Percentiles rank a stretch among this genome's conserved stretches.
Conservation (phyloP, 768 basidiomycete species). For the Suillus clintonianus region DNA sequence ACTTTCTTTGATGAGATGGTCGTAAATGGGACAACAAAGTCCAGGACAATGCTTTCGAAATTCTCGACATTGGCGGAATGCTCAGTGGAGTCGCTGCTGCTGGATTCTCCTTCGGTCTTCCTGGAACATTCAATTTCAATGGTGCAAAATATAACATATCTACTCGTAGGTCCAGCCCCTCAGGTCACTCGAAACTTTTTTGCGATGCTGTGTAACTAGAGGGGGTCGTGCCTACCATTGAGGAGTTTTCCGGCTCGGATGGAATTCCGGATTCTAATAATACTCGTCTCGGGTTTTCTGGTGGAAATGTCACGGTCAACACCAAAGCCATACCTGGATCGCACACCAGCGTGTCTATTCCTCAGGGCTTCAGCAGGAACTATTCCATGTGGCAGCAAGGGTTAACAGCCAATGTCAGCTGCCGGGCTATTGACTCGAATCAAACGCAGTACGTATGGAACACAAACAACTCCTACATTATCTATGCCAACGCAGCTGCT, state of each 20-base stretch:
- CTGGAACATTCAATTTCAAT: conserved; percentile 17
- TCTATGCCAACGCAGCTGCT: not conserved
- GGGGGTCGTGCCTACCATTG: conserved; percentile 4
- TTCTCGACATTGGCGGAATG: conserved; percentile 8
- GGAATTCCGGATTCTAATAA: not conserved
- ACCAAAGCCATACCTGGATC: not conserved
- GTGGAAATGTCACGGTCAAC: conserved; percentile 4
- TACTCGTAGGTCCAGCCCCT: not conserved
- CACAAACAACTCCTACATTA: not conserved
- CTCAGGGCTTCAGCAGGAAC: conserved; percentile 1
- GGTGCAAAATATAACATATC: conserved; percentile 18
- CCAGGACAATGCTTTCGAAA: conserved; percentile 3
- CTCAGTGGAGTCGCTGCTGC: conserved; percentile 13
- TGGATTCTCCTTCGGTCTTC: conserved; percentile 1
- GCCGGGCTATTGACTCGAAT: not conserved
- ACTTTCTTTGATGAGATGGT: not conserved
- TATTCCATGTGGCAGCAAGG: conserved; percentile 7
- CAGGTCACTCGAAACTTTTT: not conserved
- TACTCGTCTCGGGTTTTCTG: conserved; percentile 5
- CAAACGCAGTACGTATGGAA: conserved; percentile 1
- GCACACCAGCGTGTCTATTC: not conserved
- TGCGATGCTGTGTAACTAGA: not conserved
- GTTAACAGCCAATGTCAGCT: conserved; percentile 6
- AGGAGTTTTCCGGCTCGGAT: not conserved
- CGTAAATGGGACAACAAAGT: not conserved